Conservation (phyloP, 2,329 filamentous ascomycete genomes). For the Aspergillus oerlinghausenensis region DNA sequence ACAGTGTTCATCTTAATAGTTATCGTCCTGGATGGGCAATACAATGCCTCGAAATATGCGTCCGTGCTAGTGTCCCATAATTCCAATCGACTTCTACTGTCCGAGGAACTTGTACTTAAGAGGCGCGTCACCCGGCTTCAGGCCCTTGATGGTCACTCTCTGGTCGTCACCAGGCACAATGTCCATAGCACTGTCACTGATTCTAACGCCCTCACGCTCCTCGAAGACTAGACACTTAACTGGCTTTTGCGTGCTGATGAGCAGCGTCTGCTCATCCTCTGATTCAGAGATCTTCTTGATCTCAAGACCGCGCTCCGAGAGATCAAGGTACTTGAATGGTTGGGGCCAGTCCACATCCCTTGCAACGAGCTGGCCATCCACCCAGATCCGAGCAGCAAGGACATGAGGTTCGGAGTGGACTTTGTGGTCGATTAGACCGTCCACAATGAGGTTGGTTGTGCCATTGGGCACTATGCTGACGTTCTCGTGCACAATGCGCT, state of each 20-base stretch:
- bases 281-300: constrained; percentile 36
- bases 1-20: not conserved
- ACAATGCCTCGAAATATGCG: not conserved
- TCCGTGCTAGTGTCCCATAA: too few species aligned
- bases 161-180: constrained; percentile 57
- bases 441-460: constrained; percentile 48
- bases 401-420: constrained; percentile 51
- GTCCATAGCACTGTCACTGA: constrained; percentile 55
- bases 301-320: constrained; percentile 48
- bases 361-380: constrained; percentile 47
- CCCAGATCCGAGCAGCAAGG: constrained; percentile 50
- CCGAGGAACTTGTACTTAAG: constrained; percentile 26
- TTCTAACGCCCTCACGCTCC: constrained; percentile 50
- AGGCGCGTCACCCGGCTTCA: constrained; percentile 14
- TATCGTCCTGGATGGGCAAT: not conserved
- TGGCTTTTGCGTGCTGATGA: constrained; percentile 47
- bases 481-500: constrained; percentile 45
- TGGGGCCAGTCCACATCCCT: constrained; percentile 59
- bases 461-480: constrained; percentile 50
- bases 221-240: constrained; percentile 60
- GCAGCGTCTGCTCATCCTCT: constrained; percentile 26
- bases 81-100: constrained; percentile 10
- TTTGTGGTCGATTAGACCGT: constrained; percentile 48
- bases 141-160: constrained; percentile 25
- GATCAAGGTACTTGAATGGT: constrained; percentile 55